Evolutionary conservation across 2,329 filamentous ascomycete genomes (phyloP).

Genomic region (Neopestalotiopsis sp.): DNA sequence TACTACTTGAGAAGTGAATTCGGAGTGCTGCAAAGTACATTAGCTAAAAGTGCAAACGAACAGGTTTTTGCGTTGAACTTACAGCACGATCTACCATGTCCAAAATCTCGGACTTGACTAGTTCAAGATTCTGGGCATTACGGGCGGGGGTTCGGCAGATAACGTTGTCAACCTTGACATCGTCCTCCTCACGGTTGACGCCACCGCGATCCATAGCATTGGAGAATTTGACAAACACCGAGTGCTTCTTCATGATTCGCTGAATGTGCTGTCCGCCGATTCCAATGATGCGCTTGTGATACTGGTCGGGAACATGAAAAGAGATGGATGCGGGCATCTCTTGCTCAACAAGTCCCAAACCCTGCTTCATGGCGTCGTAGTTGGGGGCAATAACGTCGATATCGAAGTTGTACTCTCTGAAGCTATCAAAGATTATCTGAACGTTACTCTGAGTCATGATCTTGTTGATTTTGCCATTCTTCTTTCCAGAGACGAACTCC

Average conservation of each 20-base stretch:
- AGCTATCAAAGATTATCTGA: slow-evolving; percentile 98
- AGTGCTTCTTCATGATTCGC: slow-evolving; percentile 99
- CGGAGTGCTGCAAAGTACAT: slow-evolving; percentile 71
- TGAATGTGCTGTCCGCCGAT: slow-evolving; percentile 99
- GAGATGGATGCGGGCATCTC: slow-evolving; percentile 99
- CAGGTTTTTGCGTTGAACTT: slow-evolving; percentile 41
- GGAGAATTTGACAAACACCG: slow-evolving; percentile 98
- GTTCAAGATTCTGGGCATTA: slow-evolving; percentile 94
- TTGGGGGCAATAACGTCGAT: slow-evolving; percentile 94
- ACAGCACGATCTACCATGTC: slow-evolving; percentile 98
- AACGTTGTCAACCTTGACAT: slow-evolving; percentile 98
- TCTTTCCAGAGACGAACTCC: slow-evolving; percentile 98
- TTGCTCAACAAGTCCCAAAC: slow-evolving; percentile 90
- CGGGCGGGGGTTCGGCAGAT: slow-evolving; percentile 97
- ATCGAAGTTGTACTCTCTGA: slow-evolving; percentile 99
- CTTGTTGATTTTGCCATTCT: slow-evolving; percentile 99
- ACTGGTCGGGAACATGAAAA: slow-evolving; percentile 98
- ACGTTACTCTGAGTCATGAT: slow-evolving; percentile 99
- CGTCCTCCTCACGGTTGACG: slow-evolving; percentile 93
- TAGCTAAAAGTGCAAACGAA: slow-evolving; percentile 16
- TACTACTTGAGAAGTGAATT: slow-evolving; percentile 93
- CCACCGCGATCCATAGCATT: slow-evolving; percentile 97
- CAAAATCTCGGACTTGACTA: slow-evolving; percentile 98
- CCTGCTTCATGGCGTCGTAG: slow-evolving; percentile 94
- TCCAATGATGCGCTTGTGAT: slow-evolving; percentile 98